Base-by-base conservation (phyloP, 2,329 filamentous ascomycete genomes). In the Fusarium sp. region DNA sequence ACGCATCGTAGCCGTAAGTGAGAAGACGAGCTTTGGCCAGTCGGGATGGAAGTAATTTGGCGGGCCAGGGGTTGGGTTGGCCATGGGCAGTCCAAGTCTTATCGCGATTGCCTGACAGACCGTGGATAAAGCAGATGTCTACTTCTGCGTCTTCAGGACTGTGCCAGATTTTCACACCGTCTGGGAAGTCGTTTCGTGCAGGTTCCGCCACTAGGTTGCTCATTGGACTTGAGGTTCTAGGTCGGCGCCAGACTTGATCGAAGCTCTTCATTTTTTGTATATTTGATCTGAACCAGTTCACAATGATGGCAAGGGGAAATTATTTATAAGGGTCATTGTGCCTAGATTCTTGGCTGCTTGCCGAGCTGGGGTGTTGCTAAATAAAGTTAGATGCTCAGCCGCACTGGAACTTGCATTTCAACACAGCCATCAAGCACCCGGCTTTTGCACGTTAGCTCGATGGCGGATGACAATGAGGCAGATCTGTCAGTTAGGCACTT, bases 1-100 rank as follows among this genome's bases (percentile, higher is more conserved):
- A 78, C 22, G 79, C 79, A 45, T 82, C 78, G 71, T 85, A 85
- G 18, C 83, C 83, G 39, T 79, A 84, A 0, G 81, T 81, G 27
- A 84, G 76, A 9, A 84, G 74, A 20, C 83, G 79, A 17, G 80
- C 80, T 7, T 65, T 77, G 1, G 67, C 49, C 38, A 84, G 62
- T 60, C 76, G 72, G 1, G 57, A 22, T 4, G 81, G 75, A 2
- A 84, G 77, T 22, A 84, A 73, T 0, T 68, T 71, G 53, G 76
- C 42, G 1, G 81, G 81, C 82, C 82, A 84, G 8, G 81, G 79
- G 18, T 44, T 55, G 11, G 44, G 22, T 22, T 73, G 71, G 10
- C 73, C 76, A 1, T 71, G 39, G 5, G 78, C 79, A 17, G 78
- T 82, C 83, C 83, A 84, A 8, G 82, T 83, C 8, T 60, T 76